A percentile compares a stretch with the other conserved stretches of the same genome.
phyloP scores from a whole-genome alignment of 106 monocot genomes.

The Dendrobium nobile region DNA sequence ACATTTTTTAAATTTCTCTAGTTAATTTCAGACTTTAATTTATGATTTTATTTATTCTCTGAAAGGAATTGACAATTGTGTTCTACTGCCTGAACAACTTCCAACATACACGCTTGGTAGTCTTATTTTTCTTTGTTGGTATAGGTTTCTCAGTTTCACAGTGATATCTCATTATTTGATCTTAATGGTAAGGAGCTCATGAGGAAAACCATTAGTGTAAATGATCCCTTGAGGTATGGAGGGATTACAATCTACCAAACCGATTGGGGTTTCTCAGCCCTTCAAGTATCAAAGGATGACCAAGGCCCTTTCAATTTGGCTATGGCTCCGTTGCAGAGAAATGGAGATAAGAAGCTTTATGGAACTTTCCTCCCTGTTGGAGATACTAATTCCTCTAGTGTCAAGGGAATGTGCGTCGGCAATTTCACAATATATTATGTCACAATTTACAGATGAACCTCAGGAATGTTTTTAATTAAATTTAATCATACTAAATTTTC shows the following conservation, averaged over 20 bases:
- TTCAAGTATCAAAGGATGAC: conserved; percentile 82
- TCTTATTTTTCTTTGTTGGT: background rate
- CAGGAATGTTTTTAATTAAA: too few relatives aligned
- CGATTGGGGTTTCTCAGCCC: conserved; percentile 94
- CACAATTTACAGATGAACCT: too few relatives aligned
- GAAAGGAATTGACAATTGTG: background rate
- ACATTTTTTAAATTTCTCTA: background rate
- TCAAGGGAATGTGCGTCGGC: conserved; percentile 84
- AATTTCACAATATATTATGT: background rate
- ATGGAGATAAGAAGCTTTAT: conserved; percentile 88
- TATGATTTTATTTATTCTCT: background rate
- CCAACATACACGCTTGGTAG: too few relatives aligned
- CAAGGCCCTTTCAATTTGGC: conserved; percentile 95
- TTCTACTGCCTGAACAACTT: too few relatives aligned
- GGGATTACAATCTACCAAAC: conserved; percentile 95
- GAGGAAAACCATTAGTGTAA: conserved; percentile 96
- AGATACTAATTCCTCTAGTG: conserved; percentile 49
- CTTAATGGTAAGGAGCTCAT: conserved; percentile 75
- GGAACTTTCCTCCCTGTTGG: conserved; percentile 81
- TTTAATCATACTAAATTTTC: background rate
- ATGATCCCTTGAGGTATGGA: conserved; percentile 86
- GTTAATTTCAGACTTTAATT: background rate
- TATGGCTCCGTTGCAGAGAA: conserved; percentile 62
- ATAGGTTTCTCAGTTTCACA: conserved; percentile 88
- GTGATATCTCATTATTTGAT: conserved; percentile 71